Conservation (phyloP, 352 stramenopile species). For the Globisporangium iwayamae region DNA sequence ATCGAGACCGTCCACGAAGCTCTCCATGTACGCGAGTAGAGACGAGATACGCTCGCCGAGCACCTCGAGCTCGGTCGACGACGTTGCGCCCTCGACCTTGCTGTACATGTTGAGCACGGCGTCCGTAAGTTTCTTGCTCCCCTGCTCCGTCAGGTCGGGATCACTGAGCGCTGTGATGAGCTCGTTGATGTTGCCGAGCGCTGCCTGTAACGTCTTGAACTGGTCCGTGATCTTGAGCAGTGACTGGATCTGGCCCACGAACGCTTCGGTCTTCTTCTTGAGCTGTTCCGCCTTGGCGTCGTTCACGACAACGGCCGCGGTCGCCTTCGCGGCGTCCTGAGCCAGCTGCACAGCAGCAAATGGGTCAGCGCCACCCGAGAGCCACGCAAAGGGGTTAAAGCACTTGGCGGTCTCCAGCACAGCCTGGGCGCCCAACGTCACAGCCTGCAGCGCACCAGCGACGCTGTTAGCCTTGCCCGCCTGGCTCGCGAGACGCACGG, state of each 20-base stretch:
- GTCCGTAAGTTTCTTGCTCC: constrained; percentile 1
- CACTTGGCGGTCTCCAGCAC: not conserved
- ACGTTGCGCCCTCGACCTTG: not conserved
- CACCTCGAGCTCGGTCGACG: not conserved
- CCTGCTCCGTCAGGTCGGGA: not conserved
- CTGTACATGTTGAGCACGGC: not conserved
- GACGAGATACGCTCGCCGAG: not conserved
- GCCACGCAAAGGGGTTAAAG: not conserved
- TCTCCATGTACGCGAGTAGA: not conserved
- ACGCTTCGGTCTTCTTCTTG: not conserved
- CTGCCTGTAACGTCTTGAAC: constrained; percentile 2
- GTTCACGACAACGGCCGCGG: not conserved
- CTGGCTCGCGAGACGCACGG: no score
- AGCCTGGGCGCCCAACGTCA: not conserved
- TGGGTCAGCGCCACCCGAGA: not conserved
- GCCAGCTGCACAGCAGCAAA: not conserved
- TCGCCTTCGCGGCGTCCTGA: not conserved
- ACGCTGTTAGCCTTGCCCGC: not conserved
- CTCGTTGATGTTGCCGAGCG: constrained; percentile 9
- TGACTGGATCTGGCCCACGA: not conserved
- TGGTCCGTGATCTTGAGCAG: not conserved
- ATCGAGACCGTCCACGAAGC: not conserved
- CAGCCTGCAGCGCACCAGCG: not conserved
- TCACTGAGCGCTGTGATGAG: constrained; percentile 7
- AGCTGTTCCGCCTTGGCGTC: not conserved